Conservation (phyloP, 441 rosid genomes). For the Omphalea diandra region DNA sequence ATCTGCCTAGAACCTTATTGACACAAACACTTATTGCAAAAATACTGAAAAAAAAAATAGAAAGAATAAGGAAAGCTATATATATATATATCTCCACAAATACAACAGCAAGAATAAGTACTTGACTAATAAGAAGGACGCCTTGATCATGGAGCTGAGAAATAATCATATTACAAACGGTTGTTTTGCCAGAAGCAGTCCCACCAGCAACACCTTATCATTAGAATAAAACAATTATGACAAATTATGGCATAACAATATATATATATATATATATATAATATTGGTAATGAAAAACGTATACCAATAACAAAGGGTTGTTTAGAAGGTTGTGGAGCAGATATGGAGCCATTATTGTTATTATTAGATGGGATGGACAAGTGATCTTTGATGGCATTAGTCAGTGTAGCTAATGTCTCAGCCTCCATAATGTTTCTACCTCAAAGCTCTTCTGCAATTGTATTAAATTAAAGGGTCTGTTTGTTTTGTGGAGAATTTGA, state of each 20-base stretch:
- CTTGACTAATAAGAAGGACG: slow-evolving; percentile 84
- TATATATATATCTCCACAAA: no score
- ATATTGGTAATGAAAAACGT: no score
- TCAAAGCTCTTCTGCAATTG: no score
- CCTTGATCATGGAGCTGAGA: slow-evolving; percentile 79
- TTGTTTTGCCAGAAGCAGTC: slow-evolving; percentile 92
- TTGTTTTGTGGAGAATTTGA: background rate
- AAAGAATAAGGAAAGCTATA: no score
- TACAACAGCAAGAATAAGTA: slow-evolving; percentile 12
- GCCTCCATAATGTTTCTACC: slow-evolving; percentile 32
- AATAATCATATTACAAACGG: slow-evolving; percentile 89
- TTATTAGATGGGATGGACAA: slow-evolving; percentile 33
- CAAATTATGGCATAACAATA: background rate
- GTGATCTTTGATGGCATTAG: slow-evolving; percentile 33
- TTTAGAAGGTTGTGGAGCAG: slow-evolving; percentile 38
- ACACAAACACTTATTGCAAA: no score
- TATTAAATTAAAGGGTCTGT: background rate
- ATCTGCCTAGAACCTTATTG: no score
- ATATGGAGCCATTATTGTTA: slow-evolving; percentile 18
- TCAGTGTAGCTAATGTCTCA: slow-evolving; percentile 13
- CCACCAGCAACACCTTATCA: slow-evolving; percentile 79
- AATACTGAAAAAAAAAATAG: no score
- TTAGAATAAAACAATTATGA: slow-evolving; percentile 2
- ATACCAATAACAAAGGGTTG: slow-evolving; percentile 79
- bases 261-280: background rate